These are phyloP conservation scores for Inonotus hispidus DNA, from an alignment of 1,284 basidiomycete species.

Conservation along the genomic window DNA sequence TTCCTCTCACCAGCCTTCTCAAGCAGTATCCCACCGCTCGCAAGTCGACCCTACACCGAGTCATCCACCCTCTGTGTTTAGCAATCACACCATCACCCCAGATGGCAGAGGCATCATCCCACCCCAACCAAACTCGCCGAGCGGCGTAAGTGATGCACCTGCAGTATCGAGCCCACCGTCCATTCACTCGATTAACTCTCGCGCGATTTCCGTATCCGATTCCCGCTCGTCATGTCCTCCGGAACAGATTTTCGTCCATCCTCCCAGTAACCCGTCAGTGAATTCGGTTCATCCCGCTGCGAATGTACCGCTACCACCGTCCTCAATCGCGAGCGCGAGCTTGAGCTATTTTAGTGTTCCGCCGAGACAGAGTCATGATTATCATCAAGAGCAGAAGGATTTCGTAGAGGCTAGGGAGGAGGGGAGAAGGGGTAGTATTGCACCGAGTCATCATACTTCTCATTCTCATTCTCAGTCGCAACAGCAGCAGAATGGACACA, in stretches of 20 bases:
- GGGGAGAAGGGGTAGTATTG: background rate
- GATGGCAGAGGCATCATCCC: background rate
- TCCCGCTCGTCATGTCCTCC: slow-evolving; percentile 3
- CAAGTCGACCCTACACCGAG: background rate
- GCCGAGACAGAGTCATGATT: background rate
- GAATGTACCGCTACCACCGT: slow-evolving; percentile 1
- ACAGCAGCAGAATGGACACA: background rate
- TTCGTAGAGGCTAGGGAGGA: background rate
- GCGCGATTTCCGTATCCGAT: background rate
- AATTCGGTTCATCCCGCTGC: background rate
- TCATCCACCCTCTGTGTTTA: background rate
- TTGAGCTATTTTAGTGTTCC: background rate
- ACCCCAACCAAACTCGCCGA: background rate
- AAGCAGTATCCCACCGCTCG: background rate
- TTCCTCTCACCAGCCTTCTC: background rate
- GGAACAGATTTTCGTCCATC: slow-evolving; percentile 14
- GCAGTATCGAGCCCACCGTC: background rate
- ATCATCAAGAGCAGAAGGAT: background rate
- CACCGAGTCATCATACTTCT: background rate
- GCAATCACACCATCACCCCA: background rate
- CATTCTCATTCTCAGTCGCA: slow-evolving; percentile 4
- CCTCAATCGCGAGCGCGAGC: slow-evolving; percentile 4
- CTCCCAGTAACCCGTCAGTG: slow-evolving; percentile 4
- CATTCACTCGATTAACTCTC: slow-evolving; percentile 4
- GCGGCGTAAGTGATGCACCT: background rate